A percentile compares a stretch with the other conserved stretches of the same genome.
Conservation (phyloP, 176 grass and related monocot genomes). For the Aegilops umbellulata region DNA sequence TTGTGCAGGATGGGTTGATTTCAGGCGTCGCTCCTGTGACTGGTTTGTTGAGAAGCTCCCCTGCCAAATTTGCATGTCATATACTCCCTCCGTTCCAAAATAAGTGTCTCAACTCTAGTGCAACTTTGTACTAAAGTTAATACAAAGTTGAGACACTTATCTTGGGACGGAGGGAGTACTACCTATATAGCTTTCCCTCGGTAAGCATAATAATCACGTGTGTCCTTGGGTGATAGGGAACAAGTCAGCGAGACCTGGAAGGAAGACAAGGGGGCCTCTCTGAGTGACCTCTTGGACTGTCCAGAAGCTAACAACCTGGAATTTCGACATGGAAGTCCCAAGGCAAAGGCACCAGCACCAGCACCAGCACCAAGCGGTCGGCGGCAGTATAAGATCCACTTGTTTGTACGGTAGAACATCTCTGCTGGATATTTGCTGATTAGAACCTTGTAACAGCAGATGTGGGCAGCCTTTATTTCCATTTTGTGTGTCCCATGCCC, state of each 20-base stretch:
- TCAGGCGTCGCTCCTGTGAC: background rate
- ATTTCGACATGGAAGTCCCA: background rate
- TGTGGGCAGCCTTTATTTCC: too few relatives aligned
- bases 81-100: background rate
- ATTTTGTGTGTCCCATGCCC: too few relatives aligned
- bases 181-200: background rate
- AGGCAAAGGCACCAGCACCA: background rate
- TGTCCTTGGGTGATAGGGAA: conserved; percentile 4
- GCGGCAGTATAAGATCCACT: background rate
- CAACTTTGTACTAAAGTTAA: too few relatives aligned
- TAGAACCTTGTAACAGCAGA: background rate
- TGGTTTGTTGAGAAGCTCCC: background rate
- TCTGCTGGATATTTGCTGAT: background rate
- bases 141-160: too few relatives aligned
- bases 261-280: background rate
- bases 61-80: background rate
- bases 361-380: background rate
- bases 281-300: background rate
- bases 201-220: background rate
- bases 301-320: background rate
- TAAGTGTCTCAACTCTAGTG: too few relatives aligned
- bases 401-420: background rate
- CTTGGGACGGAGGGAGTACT: too few relatives aligned
- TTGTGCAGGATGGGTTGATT: background rate
- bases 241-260: background rate